Conservation (phyloP, 441 rosid species). For the Erysimum cheiri region DNA sequence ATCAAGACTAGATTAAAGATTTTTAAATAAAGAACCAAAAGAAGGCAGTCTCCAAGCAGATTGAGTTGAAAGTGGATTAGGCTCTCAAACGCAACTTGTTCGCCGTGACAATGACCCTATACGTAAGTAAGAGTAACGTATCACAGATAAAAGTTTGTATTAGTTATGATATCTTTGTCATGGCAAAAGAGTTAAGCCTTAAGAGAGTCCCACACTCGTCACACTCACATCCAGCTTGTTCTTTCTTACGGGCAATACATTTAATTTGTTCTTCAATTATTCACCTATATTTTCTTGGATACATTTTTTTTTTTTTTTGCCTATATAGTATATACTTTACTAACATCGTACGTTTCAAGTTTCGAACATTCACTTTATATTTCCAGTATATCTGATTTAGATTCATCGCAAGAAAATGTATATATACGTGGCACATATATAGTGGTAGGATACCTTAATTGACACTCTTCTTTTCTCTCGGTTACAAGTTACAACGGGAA, state of each 20-base stretch:
- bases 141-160: conserved; percentile 16
- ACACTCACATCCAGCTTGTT: conserved; percentile 26
- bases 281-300: neutral
- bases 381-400: neutral
- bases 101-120: conserved; percentile 12
- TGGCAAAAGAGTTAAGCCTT: conserved; percentile 17
- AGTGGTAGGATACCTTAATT: neutral
- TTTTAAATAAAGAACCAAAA: neutral
- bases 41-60: neutral
- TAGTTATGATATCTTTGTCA: conserved; percentile 20
- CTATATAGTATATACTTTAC: neutral
- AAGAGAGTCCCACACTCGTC: conserved; percentile 41
- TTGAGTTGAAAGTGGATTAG: neutral
- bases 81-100: conserved; percentile 15
- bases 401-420: neutral
- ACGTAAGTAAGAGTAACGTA: conserved; percentile 33
- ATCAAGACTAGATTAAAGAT: neutral
- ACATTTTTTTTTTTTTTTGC: too few species aligned
- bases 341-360: neutral
- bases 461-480: conserved; percentile 23
- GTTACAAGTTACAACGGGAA: conserved; percentile 4
- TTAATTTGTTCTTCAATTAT: neutral
- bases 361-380: neutral
- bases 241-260: conserved; percentile 33
- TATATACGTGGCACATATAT: neutral